phyloP scores from a whole-genome alignment of 768 basidiomycete genomes.

The Auriculariales sp. region DNA sequence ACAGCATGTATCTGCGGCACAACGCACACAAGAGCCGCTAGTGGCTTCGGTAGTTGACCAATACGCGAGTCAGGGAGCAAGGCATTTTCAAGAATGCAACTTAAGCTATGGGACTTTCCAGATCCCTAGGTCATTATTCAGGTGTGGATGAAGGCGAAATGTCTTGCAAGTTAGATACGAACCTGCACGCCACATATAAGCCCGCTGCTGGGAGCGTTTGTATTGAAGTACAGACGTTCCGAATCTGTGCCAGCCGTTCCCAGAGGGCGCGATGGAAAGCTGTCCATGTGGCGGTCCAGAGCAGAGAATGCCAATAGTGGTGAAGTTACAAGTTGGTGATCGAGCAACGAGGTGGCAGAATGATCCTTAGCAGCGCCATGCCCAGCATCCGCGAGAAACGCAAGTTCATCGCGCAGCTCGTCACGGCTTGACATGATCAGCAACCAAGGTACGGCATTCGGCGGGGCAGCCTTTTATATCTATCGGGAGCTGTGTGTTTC shows the following conservation, averaged over 20 bases:
- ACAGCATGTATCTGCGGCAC: too few relatives aligned
- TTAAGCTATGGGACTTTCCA: constrained; percentile 60
- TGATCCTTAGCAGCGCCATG: too few relatives aligned
- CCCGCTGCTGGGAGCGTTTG: constrained; percentile 57
- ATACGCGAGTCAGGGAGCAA: constrained; percentile 37
- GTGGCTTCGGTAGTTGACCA: constrained; percentile 36
- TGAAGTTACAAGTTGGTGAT: neutral
- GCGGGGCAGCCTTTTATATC: too few relatives aligned
- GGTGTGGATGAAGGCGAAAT: too few relatives aligned
- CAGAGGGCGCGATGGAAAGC: neutral
- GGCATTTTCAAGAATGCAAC: constrained; percentile 56
- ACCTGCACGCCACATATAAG: constrained; percentile 45
- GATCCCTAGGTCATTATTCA: too few relatives aligned
- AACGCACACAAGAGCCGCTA: constrained; percentile 38
- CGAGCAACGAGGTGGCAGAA: too few relatives aligned
- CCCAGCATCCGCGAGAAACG: too few relatives aligned
- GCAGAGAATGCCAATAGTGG: neutral
- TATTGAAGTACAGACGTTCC: constrained; percentile 4
- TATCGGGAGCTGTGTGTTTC: too few relatives aligned
- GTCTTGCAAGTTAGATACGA: too few relatives aligned
- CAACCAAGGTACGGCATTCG: too few relatives aligned
- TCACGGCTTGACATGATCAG: too few relatives aligned
- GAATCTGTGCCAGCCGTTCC: neutral
- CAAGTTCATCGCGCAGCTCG: too few relatives aligned
- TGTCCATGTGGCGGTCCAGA: neutral